Evolutionary conservation across 495 filamentous ascomycete genomes (phyloP).

Genomic region (Xylaria intraflava): DNA sequence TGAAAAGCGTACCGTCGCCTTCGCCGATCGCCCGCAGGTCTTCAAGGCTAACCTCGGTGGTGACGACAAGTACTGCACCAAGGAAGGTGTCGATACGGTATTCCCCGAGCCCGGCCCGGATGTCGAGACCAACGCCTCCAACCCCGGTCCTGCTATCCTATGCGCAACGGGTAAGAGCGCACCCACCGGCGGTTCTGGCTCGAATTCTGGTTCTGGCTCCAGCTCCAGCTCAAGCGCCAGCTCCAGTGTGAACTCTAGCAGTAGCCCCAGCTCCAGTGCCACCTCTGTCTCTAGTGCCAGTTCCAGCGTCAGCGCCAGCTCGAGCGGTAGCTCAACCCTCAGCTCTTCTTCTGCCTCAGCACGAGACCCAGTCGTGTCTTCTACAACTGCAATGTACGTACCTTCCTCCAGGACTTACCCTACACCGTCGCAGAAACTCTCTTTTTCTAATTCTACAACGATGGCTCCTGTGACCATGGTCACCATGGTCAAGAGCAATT

Average conservation of each 20-base stretch:
- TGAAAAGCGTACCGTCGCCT: conserved; percentile 32
- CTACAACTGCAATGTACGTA: conserved; percentile 10
- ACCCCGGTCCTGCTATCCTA: conserved; percentile 23
- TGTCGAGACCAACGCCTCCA: conserved; percentile 37
- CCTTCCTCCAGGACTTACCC: neutral
- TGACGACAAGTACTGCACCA: conserved; percentile 41
- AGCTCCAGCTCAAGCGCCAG: conserved; percentile 11
- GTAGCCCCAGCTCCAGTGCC: conserved; percentile 15
- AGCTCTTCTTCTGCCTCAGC: conserved; percentile 7
- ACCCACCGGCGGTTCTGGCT: conserved; percentile 16
- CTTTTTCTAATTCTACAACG: neutral
- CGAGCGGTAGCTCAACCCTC: conserved; percentile 17
- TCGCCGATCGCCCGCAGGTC: conserved; percentile 48
- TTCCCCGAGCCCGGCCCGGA: conserved; percentile 70
- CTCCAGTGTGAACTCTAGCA: conserved; percentile 16
- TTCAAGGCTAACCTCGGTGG: conserved; percentile 54
- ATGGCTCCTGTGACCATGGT: neutral
- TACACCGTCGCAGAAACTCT: neutral
- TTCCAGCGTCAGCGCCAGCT: conserved; percentile 8
- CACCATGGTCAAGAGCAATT: neutral
- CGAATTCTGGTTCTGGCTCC: conserved; percentile 7
- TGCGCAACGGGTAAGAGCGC: conserved; percentile 30
- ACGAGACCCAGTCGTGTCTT: neutral
- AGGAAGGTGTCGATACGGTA: conserved; percentile 47
- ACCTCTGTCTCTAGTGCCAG: neutral